These are phyloP conservation scores for Laguncularia racemosa DNA, from an alignment of 345 rosid genomes.

Conservation along the genomic window DNA sequence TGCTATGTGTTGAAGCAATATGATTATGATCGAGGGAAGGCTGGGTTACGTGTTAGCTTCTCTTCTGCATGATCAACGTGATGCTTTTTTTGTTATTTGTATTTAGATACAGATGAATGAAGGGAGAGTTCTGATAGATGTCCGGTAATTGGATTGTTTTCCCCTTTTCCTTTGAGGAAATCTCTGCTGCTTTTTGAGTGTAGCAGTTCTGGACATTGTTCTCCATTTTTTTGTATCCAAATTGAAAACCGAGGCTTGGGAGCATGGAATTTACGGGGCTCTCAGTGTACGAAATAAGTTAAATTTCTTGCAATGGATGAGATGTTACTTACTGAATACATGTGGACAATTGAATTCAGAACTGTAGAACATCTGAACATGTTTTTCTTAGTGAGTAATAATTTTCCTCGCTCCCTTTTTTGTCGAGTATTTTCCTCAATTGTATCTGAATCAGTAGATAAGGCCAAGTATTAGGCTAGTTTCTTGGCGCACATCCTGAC, in stretches of 20 bases:
- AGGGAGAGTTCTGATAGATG: background rate
- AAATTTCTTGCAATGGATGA: background rate
- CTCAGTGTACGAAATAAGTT: conserved; percentile 4
- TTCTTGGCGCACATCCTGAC: too few relatives aligned
- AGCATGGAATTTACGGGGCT: background rate
- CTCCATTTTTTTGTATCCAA: conserved; percentile 8
- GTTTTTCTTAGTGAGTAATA: too few relatives aligned
- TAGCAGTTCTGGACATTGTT: background rate
- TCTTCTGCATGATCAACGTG: conserved; percentile 5
- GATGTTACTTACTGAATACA: too few relatives aligned
- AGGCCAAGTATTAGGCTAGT: too few relatives aligned
- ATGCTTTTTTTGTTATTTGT: background rate
- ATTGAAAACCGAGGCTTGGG: background rate
- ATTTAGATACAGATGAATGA: background rate
- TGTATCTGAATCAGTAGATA: too few relatives aligned
- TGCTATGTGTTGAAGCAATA: conserved; percentile 13
- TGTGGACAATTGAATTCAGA: too few relatives aligned
- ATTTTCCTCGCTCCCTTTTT: too few relatives aligned
- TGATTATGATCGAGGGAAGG: conserved; percentile 11
- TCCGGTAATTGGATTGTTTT: conserved; percentile 5
- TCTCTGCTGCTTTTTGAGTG: background rate
- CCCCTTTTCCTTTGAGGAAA: background rate
- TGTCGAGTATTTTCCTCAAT: too few relatives aligned
- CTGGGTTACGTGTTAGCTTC: conserved; percentile 16
- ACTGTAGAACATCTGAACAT: too few relatives aligned